Percentiles rank a stretch among this genome's conserved stretches.
These are phyloP conservation scores for Phytophthora boehmeriae DNA, from an alignment of 352 stramenopile genomes.

Conservation along the genomic window DNA sequence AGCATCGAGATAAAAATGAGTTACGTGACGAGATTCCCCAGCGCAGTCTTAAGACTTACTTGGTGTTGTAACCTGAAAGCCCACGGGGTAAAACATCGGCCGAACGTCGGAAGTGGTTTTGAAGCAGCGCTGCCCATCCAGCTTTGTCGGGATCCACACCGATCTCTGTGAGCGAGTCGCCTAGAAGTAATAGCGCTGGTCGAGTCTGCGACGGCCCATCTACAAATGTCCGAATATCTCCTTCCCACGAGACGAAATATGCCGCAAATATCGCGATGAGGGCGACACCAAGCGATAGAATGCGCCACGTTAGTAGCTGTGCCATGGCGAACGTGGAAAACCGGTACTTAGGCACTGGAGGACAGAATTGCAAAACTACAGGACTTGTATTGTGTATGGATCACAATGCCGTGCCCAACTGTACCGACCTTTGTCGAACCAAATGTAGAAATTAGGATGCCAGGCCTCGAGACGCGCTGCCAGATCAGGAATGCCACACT, in stretches of 20 bases:
- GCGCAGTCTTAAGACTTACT: constrained; percentile 6
- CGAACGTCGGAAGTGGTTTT: constrained; percentile 54
- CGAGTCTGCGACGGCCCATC: constrained; percentile 10
- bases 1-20: not conserved
- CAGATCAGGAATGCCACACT: constrained; percentile 23
- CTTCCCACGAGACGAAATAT: constrained; percentile 20
- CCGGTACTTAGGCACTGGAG: constrained; percentile 23
- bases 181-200: constrained; percentile 49
- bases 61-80: constrained; percentile 60
- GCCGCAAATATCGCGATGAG: constrained; percentile 14
- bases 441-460: constrained; percentile 43
- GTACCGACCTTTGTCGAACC: constrained; percentile 27
- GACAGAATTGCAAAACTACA: not conserved
- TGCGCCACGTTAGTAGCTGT: constrained; percentile 5
- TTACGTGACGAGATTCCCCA: not conserved
- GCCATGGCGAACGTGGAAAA: constrained; percentile 18
- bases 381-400: too few species aligned
- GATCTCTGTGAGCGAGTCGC: constrained; percentile 75
- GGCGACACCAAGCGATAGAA: constrained; percentile 11
- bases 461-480: constrained; percentile 34
- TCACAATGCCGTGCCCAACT: too few species aligned
- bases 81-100: constrained; percentile 66
- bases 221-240: constrained; percentile 3
- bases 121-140: constrained; percentile 57
- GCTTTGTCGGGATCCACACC: constrained; percentile 37